Evolutionary conservation across 2,329 filamentous ascomycete species (phyloP).

Genomic region (Botryosphaeria agaves): DNA sequence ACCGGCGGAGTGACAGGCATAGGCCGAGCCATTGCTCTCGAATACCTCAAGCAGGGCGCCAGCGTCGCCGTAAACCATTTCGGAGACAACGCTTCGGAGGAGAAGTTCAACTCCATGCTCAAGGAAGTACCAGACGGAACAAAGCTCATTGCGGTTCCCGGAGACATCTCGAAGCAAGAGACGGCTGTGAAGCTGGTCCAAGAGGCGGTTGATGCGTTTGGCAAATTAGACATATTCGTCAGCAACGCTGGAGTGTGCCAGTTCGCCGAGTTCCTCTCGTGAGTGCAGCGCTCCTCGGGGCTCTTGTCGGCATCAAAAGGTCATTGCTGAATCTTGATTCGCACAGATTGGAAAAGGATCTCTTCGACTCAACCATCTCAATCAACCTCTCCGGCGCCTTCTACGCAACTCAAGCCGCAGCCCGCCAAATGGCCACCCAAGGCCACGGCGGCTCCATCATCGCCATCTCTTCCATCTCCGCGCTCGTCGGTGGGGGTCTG

Average conservation of each 20-base stretch:
- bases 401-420: slow-evolving; percentile 71
- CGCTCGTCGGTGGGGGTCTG: slow-evolving; percentile 57
- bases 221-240: slow-evolving; percentile 49
- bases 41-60: slow-evolving; percentile 61
- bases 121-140: slow-evolving; percentile 17
- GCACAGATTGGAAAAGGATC: slow-evolving; percentile 44
- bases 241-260: slow-evolving; percentile 80
- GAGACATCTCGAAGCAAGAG: slow-evolving; percentile 60
- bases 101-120: slow-evolving; percentile 30
- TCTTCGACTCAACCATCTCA: slow-evolving; percentile 53
- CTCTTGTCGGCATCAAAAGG: too few relatives aligned
- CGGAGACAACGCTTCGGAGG: slow-evolving; percentile 32
- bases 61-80: slow-evolving; percentile 70
- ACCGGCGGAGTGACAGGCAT: slow-evolving; percentile 80
- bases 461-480: slow-evolving; percentile 54
- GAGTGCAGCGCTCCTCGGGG: too few relatives aligned
- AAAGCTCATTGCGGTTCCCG: slow-evolving; percentile 46
- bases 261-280: slow-evolving; percentile 74
- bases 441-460: slow-evolving; percentile 66
- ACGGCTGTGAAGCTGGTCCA: slow-evolving; percentile 53
- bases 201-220: slow-evolving; percentile 43
- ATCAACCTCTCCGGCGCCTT: slow-evolving; percentile 85
- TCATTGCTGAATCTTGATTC: too few relatives aligned
- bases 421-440: slow-evolving; percentile 56
- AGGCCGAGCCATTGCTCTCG: slow-evolving; percentile 67